Evolutionary conservation across 306 rosid genomes (phyloP), one percentile per base, ranked within the genome.

Genomic region (Cucumis melo): DNA sequence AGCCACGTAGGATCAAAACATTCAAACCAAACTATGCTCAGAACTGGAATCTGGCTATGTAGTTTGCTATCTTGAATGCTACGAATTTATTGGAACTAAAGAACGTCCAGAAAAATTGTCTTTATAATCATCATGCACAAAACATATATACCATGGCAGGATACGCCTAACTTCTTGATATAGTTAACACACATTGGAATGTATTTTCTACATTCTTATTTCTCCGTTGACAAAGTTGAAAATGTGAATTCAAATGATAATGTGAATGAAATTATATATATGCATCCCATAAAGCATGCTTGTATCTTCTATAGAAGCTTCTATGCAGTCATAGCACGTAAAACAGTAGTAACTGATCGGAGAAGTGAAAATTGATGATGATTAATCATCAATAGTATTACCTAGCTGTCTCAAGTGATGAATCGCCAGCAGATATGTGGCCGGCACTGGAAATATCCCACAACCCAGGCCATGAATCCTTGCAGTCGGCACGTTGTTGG

Each of bases 361-460:
- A 29, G 50, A 74, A 64, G 34, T 36, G 36, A 74, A 24, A n/a
- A 61, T 46, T 38, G 44, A 76, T 24, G 24, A 50, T n/a, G 8
- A 32, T 32, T 32, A 3, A 32, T 32, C 36, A 32, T 32, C 36
- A 32, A 32, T 32, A 32, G 36, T 32, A 56, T 66, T 91, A 93
- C 98, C 95, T 83, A 71, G 96, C 98, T 59, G 96, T 72, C 23
- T 63, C 3, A 16, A 94, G 95, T 0, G 97, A 90, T 1, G 96
- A 87, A 84, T 91, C 95, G 3, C 93, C 97, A 6, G 96, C 85
- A 16, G 95, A 85, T 32, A 94, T 87, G 81, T 94, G 98, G 9
- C 97, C 98, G 12, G 97, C 97, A 78, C 96, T 90, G 75, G 98
- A 94, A 62, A 91, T 91, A 51, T 94, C 98, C 98, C 97, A 94